Base-by-base conservation (phyloP, 2,329 filamentous ascomycete genomes). In the Paraphaeosphaeria minitans region DNA sequence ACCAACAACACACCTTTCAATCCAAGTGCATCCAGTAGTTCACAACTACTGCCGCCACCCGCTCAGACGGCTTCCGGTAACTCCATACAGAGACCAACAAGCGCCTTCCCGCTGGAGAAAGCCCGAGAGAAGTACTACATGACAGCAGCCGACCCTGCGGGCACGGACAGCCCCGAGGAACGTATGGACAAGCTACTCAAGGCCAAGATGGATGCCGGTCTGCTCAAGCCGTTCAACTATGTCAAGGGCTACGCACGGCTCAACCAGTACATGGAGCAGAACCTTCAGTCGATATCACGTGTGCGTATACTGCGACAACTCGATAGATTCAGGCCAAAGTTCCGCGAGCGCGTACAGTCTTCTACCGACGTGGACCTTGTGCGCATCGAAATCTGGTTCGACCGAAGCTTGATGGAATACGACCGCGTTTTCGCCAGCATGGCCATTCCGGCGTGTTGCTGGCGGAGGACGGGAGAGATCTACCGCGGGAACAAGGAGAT, bases 321-420 rank as follows among this genome's bases (percentile, higher is more conserved):
- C 45, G 92, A 97, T 77, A 89, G 91, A 57, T 99, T 99, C 78
- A 85, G 95, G 47, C 95, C 95, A 16, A 97, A 96, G 73, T 99
- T 99, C 72, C 86, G 95, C 62, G 94, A 98, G 77, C 93, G 96
- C 79, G 94, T 96, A 75, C 93, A 98, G 65, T 89, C 85, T 35
- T 82, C 98, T 72, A 97, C 92, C 1, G 95, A 99, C 77, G 91
- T 97, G 75, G 92, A 99, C 77, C 86, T 99, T 27, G 89, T 98
- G 29, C 87, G 93, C 59, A 94, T 98, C 12, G 95, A 99, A 79
- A 97, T 98, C 92, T 98, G 95, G 94, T 98, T 99, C 73, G 95
- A 99, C 77, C 88, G 90, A 70, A 95, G 91, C 63, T 80, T 99
- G 67, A 95, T 98, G 90, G 95, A 98, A 74, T 98, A 98, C 70